Evolutionary conservation across 2,329 filamentous ascomycete genomes (phyloP).

Genomic region (Ascochyta fabae): DNA sequence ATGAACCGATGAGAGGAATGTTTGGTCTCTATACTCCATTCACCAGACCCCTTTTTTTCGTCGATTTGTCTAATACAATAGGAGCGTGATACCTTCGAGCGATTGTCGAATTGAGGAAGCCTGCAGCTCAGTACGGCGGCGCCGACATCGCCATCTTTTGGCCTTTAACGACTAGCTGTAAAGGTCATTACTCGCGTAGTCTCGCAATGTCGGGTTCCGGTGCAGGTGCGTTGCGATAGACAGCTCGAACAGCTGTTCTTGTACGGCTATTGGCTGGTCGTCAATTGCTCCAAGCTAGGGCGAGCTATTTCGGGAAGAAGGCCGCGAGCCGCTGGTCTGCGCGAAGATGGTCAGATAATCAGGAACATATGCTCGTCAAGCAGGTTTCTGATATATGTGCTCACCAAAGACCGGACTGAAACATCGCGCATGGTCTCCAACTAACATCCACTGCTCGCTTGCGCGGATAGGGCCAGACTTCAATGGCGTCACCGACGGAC

Average conservation of each 20-base stretch:
- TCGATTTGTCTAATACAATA: neutral
- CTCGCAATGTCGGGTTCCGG: neutral
- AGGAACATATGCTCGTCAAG: constrained; percentile 25
- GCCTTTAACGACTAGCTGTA: neutral
- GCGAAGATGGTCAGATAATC: constrained; percentile 9
- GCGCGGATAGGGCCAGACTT: constrained; percentile 10
- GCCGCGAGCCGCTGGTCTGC: constrained; percentile 3
- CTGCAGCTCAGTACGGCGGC: neutral
- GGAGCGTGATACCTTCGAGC: neutral
- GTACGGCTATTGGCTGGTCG: neutral
- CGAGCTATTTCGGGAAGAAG: neutral
- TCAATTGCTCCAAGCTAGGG: constrained; percentile 1
- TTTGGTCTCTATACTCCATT: no score
- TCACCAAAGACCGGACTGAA: constrained; percentile 18
- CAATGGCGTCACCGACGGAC: constrained; percentile 30
- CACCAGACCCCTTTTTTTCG: neutral
- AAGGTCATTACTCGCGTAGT: neutral
- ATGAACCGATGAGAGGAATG: neutral
- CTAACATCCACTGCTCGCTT: constrained; percentile 22
- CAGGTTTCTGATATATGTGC: constrained; percentile 21
- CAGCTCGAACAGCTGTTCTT: neutral
- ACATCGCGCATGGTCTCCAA: constrained; percentile 4
- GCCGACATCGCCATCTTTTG: neutral
- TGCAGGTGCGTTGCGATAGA: constrained; percentile 1
- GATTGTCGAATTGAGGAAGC: neutral